Percentiles rank a stretch among this genome's conserved stretches.
Evolutionary conservation across 2,329 filamentous ascomycete species (phyloP).

Genomic region (Stagonosporopsis rhizophila): DNA sequence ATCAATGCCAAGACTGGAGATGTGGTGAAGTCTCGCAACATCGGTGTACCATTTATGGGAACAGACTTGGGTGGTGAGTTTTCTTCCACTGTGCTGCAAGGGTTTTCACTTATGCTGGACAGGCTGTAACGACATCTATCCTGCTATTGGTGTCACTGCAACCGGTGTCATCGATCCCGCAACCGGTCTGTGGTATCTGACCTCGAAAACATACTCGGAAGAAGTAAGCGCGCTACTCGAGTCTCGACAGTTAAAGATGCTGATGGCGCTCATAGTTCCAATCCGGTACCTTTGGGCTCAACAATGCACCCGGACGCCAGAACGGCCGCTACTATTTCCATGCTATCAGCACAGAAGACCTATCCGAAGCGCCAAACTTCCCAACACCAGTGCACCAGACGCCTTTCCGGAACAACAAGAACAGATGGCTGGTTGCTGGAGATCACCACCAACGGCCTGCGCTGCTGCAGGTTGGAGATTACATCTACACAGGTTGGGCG

Average conservation of each 20-base stretch:
- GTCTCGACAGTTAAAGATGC: not conserved
- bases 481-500: conserved; percentile 58
- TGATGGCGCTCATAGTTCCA: conserved; percentile 24
- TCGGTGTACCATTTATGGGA: conserved; percentile 58
- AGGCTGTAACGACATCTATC: conserved; percentile 57
- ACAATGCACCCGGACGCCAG: conserved; percentile 47
- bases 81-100: conserved; percentile 32
- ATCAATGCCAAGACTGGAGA: conserved; percentile 62
- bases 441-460: conserved; percentile 58
- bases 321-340: conserved; percentile 57
- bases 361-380: conserved; percentile 52
- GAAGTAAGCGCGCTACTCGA: conserved; percentile 21
- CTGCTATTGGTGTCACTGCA: conserved; percentile 57
- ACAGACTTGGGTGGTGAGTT: conserved; percentile 49
- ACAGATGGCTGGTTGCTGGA: conserved; percentile 56
- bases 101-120: not conserved
- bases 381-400: conserved; percentile 55
- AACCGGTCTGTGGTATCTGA: conserved; percentile 59
- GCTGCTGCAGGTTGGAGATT: conserved; percentile 56
- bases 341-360: conserved; percentile 55
- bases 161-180: conserved; percentile 61
- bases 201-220: conserved; percentile 56
- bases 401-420: conserved; percentile 56
- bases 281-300: conserved; percentile 25
- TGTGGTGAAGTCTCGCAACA: conserved; percentile 57